Percentiles rank a stretch among this genome's conserved stretches.
phyloP scores from a whole-genome alignment of 371 early-diverging fungal genomes.

The Apophysomyces ossiformis region DNA sequence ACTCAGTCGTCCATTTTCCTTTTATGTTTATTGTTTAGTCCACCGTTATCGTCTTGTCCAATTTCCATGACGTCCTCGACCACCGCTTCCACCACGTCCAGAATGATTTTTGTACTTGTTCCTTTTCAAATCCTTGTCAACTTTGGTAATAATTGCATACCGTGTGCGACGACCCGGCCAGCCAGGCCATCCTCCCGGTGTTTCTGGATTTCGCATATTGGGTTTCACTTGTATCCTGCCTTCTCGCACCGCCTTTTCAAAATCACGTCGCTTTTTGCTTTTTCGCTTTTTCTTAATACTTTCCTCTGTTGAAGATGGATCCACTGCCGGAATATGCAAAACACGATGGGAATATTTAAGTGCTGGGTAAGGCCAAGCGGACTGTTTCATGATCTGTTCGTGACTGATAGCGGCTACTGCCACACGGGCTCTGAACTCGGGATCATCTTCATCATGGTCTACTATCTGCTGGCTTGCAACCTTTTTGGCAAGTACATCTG shows the following conservation, averaged over 20 bases:
- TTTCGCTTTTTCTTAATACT: conserved; percentile 34
- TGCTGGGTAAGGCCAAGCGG: conserved; percentile 34
- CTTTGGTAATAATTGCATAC: conserved; percentile 32
- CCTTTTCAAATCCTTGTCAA: conserved; percentile 15
- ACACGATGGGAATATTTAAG: conserved; percentile 27
- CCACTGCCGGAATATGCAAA: conserved; percentile 22
- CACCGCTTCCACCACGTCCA: background rate
- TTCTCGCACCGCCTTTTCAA: conserved; percentile 41
- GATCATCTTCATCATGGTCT: conserved; percentile 49
- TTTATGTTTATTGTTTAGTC: background rate
- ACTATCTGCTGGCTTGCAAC: conserved; percentile 35
- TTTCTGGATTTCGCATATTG: conserved; percentile 42
- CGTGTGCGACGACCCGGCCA: conserved; percentile 50
- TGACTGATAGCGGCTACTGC: conserved; percentile 29
- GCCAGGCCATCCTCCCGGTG: conserved; percentile 52
- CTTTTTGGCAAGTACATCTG: conserved; percentile 18
- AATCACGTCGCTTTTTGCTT: conserved; percentile 51
- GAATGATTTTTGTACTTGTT: conserved; percentile 10
- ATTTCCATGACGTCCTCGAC: background rate
- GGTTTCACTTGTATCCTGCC: conserved; percentile 31
- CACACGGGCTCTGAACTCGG: conserved; percentile 35
- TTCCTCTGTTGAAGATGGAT: conserved; percentile 15
- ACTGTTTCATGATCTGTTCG: conserved; percentile 40
- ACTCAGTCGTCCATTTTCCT: too few species aligned
- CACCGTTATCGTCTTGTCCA: background rate